A percentile compares a stretch with the other conserved stretches of the same genome.
Evolutionary conservation across 2,329 filamentous ascomycete species (phyloP).

Genomic region (Diaporthe longicolla): DNA sequence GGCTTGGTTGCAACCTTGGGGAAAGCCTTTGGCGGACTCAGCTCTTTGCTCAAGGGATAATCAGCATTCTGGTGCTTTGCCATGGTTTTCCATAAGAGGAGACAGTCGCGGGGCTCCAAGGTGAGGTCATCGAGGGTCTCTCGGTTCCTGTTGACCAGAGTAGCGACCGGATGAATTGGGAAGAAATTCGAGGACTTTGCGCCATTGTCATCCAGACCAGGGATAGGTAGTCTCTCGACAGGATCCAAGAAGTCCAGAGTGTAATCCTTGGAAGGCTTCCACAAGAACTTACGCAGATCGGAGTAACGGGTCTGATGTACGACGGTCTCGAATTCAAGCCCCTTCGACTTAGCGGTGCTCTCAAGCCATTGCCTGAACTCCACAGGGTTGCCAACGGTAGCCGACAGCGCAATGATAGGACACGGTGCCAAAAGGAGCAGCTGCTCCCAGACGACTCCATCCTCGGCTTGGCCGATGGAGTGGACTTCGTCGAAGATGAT

Average conservation of each 20-base stretch:
- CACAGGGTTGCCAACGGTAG: constrained; percentile 82
- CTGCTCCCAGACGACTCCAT: constrained; percentile 85
- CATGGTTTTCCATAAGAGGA: constrained; percentile 76
- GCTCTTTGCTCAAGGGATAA: constrained; percentile 63
- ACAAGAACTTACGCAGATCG: constrained; percentile 82
- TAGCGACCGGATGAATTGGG: constrained; percentile 42
- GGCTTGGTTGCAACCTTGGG: constrained; percentile 72
- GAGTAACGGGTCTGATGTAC: constrained; percentile 79
- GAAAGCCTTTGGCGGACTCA: constrained; percentile 65
- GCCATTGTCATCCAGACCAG: constrained; percentile 61
- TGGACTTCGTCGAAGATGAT: constrained; percentile 90
- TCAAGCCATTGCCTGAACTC: constrained; percentile 79
- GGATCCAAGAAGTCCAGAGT: constrained; percentile 66
- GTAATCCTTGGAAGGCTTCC: constrained; percentile 64
- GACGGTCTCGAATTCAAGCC: constrained; percentile 76
- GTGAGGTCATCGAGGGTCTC: constrained; percentile 76
- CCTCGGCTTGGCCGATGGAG: constrained; percentile 82
- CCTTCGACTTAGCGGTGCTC: constrained; percentile 73
- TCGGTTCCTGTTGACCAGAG: constrained; percentile 57
- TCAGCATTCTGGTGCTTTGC: constrained; percentile 64
- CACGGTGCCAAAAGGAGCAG: constrained; percentile 80
- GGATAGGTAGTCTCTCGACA: constrained; percentile 57
- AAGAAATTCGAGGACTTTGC: constrained; percentile 64
- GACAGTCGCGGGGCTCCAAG: constrained; percentile 80
- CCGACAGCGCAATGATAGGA: constrained; percentile 83